phyloP scores from a whole-genome alignment of 2,329 filamentous ascomycete genomes.

The Fusarium verrucosum region DNA sequence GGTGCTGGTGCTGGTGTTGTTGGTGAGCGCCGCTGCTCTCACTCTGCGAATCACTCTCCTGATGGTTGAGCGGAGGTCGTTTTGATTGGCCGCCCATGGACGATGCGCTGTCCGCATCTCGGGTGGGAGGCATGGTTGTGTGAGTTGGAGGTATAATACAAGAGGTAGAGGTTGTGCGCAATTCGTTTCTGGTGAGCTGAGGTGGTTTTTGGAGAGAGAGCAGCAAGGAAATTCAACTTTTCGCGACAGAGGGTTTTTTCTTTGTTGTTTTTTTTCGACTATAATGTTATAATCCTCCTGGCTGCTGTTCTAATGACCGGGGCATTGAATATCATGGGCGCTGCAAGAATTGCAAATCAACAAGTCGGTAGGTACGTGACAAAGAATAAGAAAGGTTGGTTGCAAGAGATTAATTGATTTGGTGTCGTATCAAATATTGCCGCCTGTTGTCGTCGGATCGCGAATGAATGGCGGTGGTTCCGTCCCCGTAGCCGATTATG shows the following conservation, averaged over 20 bases:
- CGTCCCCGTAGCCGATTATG: slow-evolving; percentile 20
- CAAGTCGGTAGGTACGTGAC: no score
- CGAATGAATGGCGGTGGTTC: slow-evolving; percentile 16
- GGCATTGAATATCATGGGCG: slow-evolving; percentile 34
- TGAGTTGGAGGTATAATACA: slow-evolving; percentile 21
- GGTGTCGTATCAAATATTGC: slow-evolving; percentile 5
- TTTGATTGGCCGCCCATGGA: slow-evolving; percentile 65
- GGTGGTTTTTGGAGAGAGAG: slow-evolving; percentile 5
- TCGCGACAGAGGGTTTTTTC: background rate
- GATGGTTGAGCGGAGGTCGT: slow-evolving; percentile 54
- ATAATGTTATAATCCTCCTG: slow-evolving; percentile 32
- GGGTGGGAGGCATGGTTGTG: slow-evolving; percentile 55
- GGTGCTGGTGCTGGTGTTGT: slow-evolving; percentile 47
- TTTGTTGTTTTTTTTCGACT: slow-evolving; percentile 28
- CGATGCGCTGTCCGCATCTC: slow-evolving; percentile 59
- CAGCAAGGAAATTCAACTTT: background rate
- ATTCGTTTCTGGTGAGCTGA: background rate
- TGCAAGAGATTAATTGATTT: slow-evolving; percentile 12
- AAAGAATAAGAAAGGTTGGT: slow-evolving; percentile 5
- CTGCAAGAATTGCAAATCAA: slow-evolving; percentile 14
- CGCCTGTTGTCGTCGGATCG: slow-evolving; percentile 11
- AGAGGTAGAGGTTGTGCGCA: slow-evolving; percentile 14
- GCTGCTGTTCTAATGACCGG: slow-evolving; percentile 18
- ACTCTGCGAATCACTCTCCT: slow-evolving; percentile 50
- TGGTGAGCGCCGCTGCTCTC: slow-evolving; percentile 45